Conservation (phyloP, 805 yeast species). For the Nakazawaea wickerhamii region DNA sequence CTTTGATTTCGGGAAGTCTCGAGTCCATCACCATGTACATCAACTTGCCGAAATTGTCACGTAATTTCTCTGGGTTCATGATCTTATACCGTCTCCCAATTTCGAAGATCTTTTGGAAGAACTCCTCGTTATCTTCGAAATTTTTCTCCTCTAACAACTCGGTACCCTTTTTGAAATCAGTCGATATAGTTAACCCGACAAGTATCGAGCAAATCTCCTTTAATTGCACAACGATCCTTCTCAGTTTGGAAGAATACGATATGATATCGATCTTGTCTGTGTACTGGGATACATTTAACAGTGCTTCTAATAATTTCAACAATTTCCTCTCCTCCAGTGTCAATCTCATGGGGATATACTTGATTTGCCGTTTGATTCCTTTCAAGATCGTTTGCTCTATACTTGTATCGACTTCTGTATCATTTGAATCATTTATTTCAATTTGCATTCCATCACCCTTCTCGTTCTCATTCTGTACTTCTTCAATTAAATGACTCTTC, state of each 20-base stretch:
- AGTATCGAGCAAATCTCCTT: conserved; percentile 74
- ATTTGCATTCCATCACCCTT: conserved; percentile 16
- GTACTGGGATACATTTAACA: conserved; percentile 71
- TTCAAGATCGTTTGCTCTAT: conserved; percentile 23
- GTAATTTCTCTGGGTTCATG: conserved; percentile 79
- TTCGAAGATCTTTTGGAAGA: conserved; percentile 70
- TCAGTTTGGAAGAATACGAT: conserved; percentile 60
- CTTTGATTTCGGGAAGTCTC: conserved; percentile 61
- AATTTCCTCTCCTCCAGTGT: conserved; percentile 65
- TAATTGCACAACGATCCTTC: conserved; percentile 65
- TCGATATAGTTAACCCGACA: conserved; percentile 75
- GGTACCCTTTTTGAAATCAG: conserved; percentile 67
- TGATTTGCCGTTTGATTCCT: conserved; percentile 38
- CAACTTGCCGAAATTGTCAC: conserved; percentile 72
- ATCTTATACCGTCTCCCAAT: conserved; percentile 77
- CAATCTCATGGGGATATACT: conserved; percentile 65
- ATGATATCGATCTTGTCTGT: conserved; percentile 74
- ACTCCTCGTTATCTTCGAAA: conserved; percentile 62
- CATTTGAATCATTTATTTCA: conserved; percentile 15
- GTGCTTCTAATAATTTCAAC: conserved; percentile 65
- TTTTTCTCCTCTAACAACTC: conserved; percentile 58
- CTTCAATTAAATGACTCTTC: conserved; percentile 15
- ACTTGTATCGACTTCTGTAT: conserved; percentile 8
- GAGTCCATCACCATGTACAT: conserved; percentile 88
- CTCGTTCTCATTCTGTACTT: conserved; percentile 16